Base-by-base conservation (phyloP, 108 stramenopile genomes). In the Discostella stelligeroides region DNA sequence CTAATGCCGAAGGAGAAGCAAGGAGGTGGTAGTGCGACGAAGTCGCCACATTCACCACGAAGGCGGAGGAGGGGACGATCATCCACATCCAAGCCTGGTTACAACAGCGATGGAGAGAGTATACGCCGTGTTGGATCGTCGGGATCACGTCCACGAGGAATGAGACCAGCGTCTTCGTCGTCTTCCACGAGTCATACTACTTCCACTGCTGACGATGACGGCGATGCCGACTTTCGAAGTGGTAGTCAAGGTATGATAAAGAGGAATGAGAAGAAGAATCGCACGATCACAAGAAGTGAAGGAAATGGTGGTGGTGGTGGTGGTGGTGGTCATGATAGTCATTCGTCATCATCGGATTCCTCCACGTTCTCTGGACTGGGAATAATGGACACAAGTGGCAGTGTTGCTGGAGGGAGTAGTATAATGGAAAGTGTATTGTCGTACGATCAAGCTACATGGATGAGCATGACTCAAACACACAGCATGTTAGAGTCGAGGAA, bases 371-470 rank as follows among this genome's bases (percentile, higher is more conserved):
- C 34, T 34, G 34, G 5, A 34, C 34, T 34, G 6, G 34, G 6
- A 34, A 6, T 34, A 34, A 54, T 29, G 13, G 10, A 27, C 53
- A n/a, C 53, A 15, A 25, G 1, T 27, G 53, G 28, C 10, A 12
- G 28, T 13, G 28, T 54, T 25, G 10, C 15, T 54, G 25, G 28
- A 13, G 5, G 27, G 10, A 25, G 28, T 15, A 54, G 53, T 28
- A 54, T 29, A 23, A n/a, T 54, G 27, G 53, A 54, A 25, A 54
- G 28, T 15, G 28, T 54, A 54, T 14, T 54, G 18, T 54, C 53
- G 0, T 54, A 30, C 28, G 53, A 54, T 54, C 53, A 54, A 25
- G 53, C 53, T 28, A 54, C 28, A 28, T 54, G 53, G 53, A 25
- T 29, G 53, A 54, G 53, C 27, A 54, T 54, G 53, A 54, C 53